Conservation (phyloP, 352 stramenopile genomes). For the Globisporangium apiculatum region DNA sequence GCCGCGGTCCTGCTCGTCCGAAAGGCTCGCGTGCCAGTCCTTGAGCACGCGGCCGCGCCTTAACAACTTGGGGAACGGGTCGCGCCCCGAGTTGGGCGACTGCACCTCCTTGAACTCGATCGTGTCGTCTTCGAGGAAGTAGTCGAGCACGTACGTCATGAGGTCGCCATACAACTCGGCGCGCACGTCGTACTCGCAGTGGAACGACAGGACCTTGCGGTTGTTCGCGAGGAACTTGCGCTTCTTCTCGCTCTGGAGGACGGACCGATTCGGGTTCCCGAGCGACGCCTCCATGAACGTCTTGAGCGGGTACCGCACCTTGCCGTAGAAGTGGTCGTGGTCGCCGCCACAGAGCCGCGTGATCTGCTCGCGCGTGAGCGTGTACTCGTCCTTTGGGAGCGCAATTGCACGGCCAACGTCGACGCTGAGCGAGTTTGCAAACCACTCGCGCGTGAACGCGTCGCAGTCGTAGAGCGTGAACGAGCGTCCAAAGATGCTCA, state of each 20-base stretch:
- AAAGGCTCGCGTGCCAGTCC: constrained; percentile 52
- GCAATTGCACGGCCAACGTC: constrained; percentile 43
- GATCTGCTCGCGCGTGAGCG: constrained; percentile 68
- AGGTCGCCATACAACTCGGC: constrained; percentile 78
- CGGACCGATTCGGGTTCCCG: constrained; percentile 61
- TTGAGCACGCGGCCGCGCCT: constrained; percentile 58
- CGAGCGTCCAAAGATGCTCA: constrained; percentile 63
- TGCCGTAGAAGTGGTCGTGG: constrained; percentile 68
- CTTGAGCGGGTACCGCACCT: constrained; percentile 71
- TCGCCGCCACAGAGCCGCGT: constrained; percentile 64
- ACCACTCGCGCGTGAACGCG: constrained; percentile 65
- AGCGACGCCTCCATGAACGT: constrained; percentile 81
- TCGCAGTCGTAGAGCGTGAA: constrained; percentile 81
- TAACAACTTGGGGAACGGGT: constrained; percentile 74
- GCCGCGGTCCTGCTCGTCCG: constrained; percentile 65
- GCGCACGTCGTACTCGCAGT: constrained; percentile 80
- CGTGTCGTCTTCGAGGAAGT: constrained; percentile 86
- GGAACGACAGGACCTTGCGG: constrained; percentile 81
- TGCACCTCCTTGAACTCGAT: constrained; percentile 85
- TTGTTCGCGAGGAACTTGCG: constrained; percentile 85
- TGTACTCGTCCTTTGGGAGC: constrained; percentile 81
- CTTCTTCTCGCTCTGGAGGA: constrained; percentile 68
- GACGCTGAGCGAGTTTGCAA: constrained; percentile 22
- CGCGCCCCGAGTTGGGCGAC: constrained; percentile 72
- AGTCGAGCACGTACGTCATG: constrained; percentile 74